phyloP scores from a whole-genome alignment of 805 yeast species.

The Ogataea neopini region DNA sequence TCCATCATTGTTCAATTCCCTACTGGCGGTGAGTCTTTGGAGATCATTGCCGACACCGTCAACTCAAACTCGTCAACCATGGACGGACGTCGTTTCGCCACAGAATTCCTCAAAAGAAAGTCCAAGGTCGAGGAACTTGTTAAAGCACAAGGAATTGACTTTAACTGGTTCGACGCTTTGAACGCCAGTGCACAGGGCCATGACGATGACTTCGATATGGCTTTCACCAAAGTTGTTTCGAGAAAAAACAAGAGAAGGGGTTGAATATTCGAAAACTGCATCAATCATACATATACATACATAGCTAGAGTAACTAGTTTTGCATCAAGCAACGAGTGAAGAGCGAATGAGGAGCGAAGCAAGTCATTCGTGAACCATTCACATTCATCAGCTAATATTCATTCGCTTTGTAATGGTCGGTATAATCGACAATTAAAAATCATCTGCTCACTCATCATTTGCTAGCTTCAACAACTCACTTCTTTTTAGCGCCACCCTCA shows the following conservation, averaged over 20 bases:
- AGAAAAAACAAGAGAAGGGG: conserved; percentile 55
- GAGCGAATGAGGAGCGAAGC: too few relatives aligned
- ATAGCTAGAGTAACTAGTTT: conserved; percentile 8
- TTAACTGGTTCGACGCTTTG: conserved; percentile 73
- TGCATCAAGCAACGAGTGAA: conserved; percentile 1
- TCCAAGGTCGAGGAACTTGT: conserved; percentile 63
- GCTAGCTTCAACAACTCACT: too few relatives aligned
- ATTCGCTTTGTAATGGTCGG: too few relatives aligned
- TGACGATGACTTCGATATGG: conserved; percentile 55
- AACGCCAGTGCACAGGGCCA: conserved; percentile 18
- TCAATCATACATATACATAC: conserved; percentile 8
- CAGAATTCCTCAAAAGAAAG: conserved; percentile 81
- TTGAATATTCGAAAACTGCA: conserved; percentile 7
- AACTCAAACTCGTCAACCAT: conserved; percentile 84
- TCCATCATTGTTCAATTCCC: conserved; percentile 83
- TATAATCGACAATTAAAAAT: too few relatives aligned
- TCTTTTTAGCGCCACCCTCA: too few relatives aligned
- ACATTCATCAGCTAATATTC: too few relatives aligned
- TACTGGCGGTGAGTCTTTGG: conserved; percentile 68
- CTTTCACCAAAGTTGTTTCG: conserved; percentile 55
- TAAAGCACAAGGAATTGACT: conserved; percentile 41
- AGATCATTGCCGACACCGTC: conserved; percentile 88
- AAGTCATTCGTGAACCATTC: too few relatives aligned
- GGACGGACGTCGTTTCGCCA: conserved; percentile 94
- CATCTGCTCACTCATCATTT: too few relatives aligned